phyloP scores from a whole-genome alignment of 1,284 basidiomycete genomes.

The Ceraceosorus bombacis region DNA sequence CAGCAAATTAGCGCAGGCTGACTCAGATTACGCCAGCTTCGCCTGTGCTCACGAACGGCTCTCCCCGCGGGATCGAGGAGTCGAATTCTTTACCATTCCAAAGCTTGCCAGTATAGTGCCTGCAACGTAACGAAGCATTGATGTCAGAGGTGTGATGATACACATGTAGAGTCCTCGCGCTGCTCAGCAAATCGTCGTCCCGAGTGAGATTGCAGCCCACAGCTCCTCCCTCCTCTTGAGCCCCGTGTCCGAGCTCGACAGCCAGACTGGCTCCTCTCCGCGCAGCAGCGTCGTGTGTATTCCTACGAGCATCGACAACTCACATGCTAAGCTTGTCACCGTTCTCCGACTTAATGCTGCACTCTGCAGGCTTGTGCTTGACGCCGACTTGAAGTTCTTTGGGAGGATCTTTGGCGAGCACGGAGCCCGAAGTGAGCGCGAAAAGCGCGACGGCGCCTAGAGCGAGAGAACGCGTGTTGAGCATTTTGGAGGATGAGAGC shows the following conservation, averaged over 20 bases:
- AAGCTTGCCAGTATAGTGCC: constrained; percentile 62
- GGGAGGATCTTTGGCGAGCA: constrained; percentile 25
- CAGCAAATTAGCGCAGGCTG: constrained; percentile 1
- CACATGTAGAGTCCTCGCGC: constrained; percentile 1
- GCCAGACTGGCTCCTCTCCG: background rate
- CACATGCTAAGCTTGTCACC: constrained; percentile 63
- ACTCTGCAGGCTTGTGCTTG: constrained; percentile 56
- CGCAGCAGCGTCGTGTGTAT: background rate
- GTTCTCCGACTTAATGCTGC: constrained; percentile 57
- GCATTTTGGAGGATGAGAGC: no score
- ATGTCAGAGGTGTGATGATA: background rate
- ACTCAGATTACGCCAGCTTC: constrained; percentile 16
- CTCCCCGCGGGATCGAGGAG: constrained; percentile 60
- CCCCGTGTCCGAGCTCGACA: constrained; percentile 3
- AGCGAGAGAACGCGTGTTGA: no score
- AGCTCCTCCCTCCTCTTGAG: background rate
- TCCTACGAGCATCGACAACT: constrained; percentile 1
- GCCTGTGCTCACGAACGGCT: constrained; percentile 53
- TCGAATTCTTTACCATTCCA: constrained; percentile 72
- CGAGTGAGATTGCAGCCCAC: background rate
- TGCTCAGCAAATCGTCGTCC: background rate
- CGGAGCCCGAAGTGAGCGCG: no score
- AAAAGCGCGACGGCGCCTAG: no score
- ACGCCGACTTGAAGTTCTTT: constrained; percentile 46
- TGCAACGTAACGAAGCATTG: background rate